Evolutionary conservation across 306 rosid species (phyloP), one percentile per base, ranked within the genome.

Genomic region (Glycyrrhiza uralensis): DNA sequence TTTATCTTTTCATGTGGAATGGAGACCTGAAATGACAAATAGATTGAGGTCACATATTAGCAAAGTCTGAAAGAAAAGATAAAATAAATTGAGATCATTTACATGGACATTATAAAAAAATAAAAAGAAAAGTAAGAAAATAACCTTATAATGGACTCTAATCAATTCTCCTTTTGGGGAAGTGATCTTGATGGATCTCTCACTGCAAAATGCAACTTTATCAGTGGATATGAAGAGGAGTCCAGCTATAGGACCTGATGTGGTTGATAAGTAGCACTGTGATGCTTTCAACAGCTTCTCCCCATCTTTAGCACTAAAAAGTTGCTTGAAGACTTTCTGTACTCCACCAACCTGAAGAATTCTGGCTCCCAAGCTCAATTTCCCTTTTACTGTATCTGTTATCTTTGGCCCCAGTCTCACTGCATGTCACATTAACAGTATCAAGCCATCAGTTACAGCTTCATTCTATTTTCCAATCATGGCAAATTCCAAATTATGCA

Each of bases 241-340:
- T n/a, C 96, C 97, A 13, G 93, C 92, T 17, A 89, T 81, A 18
- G 96, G 97, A 58, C 97, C 97, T 0, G 87, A 80, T 50, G 96
- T 87, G 39, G 97, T 92, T 72, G 92, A 92, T 58, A 92, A 72
- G 81, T 76, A 81, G 76, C 97, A 92, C 6, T 86, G 93, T 22
- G 78, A 83, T 68, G 87, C 93, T 70, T 85, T 87, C 80, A 81
- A 13, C 4, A 92, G 61, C 69, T 82, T 92, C 78, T 92, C 98
- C 30, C 81, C 93, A 28, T 88, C 87, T 52, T 10, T 74, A 42
- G 71, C 81, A 49, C 66, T 72, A 65, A 92, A 89, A 9, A 82
- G 79, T 56, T 87, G 61, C 84, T 68, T 82, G 20, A 87, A 89
- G 3, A 83, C 87, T 71, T 86, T 92, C 68, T 72, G 74, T 56